Evolutionary conservation across 805 yeast species (phyloP).

Genomic region (Yamadazyma phyllophila): DNA sequence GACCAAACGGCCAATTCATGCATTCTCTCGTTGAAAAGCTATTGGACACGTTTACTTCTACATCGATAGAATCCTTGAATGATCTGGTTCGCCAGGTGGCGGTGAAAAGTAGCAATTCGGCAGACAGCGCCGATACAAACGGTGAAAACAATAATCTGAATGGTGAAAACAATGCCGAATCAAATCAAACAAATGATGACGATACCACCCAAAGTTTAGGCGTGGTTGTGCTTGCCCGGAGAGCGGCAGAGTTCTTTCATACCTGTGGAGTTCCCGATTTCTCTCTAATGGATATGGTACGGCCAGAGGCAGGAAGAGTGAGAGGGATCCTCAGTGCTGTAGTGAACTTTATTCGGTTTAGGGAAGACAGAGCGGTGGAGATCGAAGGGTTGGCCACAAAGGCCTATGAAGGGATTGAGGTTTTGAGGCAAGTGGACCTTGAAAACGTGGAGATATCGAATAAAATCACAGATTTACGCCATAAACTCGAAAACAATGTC

Average conservation of each 20-base stretch:
- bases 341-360: constrained; percentile 79
- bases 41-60: constrained; percentile 57
- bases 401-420: constrained; percentile 49
- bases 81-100: neutral
- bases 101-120: neutral
- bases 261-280: constrained; percentile 80
- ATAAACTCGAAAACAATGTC: constrained; percentile 27
- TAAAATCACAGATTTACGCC: constrained; percentile 29
- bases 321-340: constrained; percentile 74
- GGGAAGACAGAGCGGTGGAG: constrained; percentile 72
- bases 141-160: constrained; percentile 22
- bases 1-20: constrained; percentile 58
- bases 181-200: constrained; percentile 17
- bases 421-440: constrained; percentile 29
- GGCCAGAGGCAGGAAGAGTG: constrained; percentile 71
- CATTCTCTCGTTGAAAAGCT: constrained; percentile 58
- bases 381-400: constrained; percentile 60
- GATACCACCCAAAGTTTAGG: constrained; percentile 40
- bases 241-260: constrained; percentile 59
- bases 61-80: constrained; percentile 25
- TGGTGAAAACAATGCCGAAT: neutral
- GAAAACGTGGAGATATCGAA: constrained; percentile 20
- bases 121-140: constrained; percentile 17
- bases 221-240: constrained; percentile 56
- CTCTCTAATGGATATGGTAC: constrained; percentile 65